Evolutionary conservation across 2,329 filamentous ascomycete species (phyloP), one percentile per base, ranked within the genome.

Genomic region (Verticillium klebahnii): DNA sequence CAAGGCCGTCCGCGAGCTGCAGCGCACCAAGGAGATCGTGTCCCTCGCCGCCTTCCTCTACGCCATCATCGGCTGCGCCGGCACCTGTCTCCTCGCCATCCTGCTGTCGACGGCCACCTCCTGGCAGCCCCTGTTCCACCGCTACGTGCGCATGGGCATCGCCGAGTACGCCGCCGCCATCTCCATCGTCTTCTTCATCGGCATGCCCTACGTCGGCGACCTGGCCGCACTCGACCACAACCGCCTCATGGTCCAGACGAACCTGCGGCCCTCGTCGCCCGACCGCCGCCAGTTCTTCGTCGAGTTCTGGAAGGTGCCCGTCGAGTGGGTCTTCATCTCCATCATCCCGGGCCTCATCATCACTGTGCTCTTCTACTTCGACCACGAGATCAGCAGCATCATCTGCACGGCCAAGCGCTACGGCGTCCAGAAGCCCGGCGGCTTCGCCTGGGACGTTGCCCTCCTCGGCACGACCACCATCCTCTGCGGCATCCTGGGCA

Each of bases 361-460:
- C 62, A 89, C 86, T 0, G 78, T 86, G 0, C 79, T 89, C n/a
- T 89, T 89, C 75, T 89, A 86, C 74, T 89, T 89, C 69, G 87
- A 89, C 64, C 87, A 89, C 67, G 87, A 89, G 70, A 87, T 89
- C 60, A 88, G 85, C 69, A 88, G 83, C 59, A 89, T 89, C 61
- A 89, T 89, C 64, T 89, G 86, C 68, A 89, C 86, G 0, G 80
- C 85, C 54, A 77, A 83, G 50, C 78, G 85, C 4, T 89, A 88
- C 68, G 85, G 85, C 8, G 83, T 81, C 2, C 76, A 77, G 61
- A 89, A 89, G 66, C 85, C 85, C 0, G 83, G 84, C 0, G 86
- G 86, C 0, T 89, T 87, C 65, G 84, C 86, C 1, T 88, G 85
- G 84, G 87, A 89, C 66, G 82, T 89, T 54, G 77, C 82, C 17